Conservation (phyloP, 2,329 filamentous ascomycete species). For the Periglandula ipomoeae region DNA sequence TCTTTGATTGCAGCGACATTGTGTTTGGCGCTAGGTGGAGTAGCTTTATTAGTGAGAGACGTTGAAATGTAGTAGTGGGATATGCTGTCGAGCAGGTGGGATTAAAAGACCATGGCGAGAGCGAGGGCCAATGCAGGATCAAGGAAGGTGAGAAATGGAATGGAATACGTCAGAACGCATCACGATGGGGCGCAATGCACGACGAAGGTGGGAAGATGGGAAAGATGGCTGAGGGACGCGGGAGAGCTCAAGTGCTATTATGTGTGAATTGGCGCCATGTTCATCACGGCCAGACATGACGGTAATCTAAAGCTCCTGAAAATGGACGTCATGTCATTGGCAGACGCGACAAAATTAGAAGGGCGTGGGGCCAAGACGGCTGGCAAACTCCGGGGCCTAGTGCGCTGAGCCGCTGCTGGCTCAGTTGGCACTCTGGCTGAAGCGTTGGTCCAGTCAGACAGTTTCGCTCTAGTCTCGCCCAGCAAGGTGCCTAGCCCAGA, state of each 20-base stretch:
- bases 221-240: not conserved
- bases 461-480: too few relatives aligned
- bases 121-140: not conserved
- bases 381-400: not conserved
- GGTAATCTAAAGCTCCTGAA: too few relatives aligned
- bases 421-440: too few relatives aligned
- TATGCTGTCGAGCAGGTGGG: not conserved
- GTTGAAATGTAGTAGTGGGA: not conserved
- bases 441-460: too few relatives aligned
- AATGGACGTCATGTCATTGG: slow-evolving; percentile 8
- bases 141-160: not conserved
- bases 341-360: not conserved
- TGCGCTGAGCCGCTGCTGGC: too few relatives aligned
- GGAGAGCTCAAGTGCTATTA: not conserved
- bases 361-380: not conserved
- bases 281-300: too few relatives aligned
- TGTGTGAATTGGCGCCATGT: too few relatives aligned
- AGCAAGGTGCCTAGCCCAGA: too few relatives aligned
- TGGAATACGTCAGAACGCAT: not conserved
- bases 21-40: not conserved
- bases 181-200: not conserved
- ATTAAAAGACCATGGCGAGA: not conserved
- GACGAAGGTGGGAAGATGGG: not conserved
- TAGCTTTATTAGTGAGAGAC: not conserved
- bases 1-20: slow-evolving; percentile 18